Base-by-base conservation (phyloP, 2,329 filamentous ascomycete genomes). In the Aspergillus novoparasiticus region DNA sequence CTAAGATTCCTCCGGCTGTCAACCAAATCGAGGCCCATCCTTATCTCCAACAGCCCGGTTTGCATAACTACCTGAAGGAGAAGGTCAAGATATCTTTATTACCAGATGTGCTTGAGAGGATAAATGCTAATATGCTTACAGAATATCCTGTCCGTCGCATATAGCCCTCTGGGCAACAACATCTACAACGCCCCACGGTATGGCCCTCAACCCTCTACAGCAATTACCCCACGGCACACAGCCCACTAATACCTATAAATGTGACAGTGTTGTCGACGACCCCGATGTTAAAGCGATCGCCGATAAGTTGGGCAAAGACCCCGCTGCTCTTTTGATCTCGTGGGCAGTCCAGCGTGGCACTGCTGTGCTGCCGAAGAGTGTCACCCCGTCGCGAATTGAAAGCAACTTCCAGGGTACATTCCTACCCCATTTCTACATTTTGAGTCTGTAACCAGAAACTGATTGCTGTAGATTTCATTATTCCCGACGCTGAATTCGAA, bases 1-100 rank as follows among this genome's bases (percentile, higher is more conserved):
- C 84, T n/a, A 83, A 78, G 45, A 80, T 87, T 12, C 77, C 81
- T 0, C 88, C 88, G 0, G 85, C 85, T 2, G 83, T 86, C 62
- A 90, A 90, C 75, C 88, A 90, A 74, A 86, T 90, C 67, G 88
- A 90, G 72, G 85, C 86, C 50, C 87, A 90, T 72, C 87, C 88
- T 0, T 90, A 89, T 72, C 79, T 90, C 2, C 87, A 89, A 68
- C 88, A 87, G 68, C 76, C 78, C 0, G 77, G 82, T 5, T 77
- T 90, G 9, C 71, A 86, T 3, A 75, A 81, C 12, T 86, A 82
- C 71, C 84, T 83, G 75, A 77, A 83, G 46, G 75, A 79, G 43
- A 83, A 87, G 68, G 81, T 81, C 60, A 86, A 60, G 26, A 26
- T 19, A 16, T 6, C 6, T 1, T 8, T 19, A 6, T 21, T n/a